Percentiles rank a stretch among this genome's conserved stretches.
Conservation (phyloP, 2,329 filamentous ascomycete genomes). For the Fusarium nematophilum region DNA sequence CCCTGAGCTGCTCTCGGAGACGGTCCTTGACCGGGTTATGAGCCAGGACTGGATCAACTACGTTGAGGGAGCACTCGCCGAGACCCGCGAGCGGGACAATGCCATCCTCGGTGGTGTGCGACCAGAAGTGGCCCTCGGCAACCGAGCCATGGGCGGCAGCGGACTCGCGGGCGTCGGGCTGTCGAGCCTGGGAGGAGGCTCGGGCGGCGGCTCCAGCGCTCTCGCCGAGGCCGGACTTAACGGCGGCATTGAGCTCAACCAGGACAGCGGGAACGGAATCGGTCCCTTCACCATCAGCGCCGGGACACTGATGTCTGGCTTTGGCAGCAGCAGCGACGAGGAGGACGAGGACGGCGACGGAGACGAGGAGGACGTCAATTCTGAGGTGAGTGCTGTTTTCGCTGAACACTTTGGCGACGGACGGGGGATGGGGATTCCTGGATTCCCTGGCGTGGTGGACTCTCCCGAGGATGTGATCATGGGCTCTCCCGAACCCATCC, state of each 20-base stretch:
- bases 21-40: slow-evolving; percentile 88
- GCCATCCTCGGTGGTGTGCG: slow-evolving; percentile 96
- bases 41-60: slow-evolving; percentile 93
- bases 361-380: slow-evolving; percentile 79
- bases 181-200: slow-evolving; percentile 55
- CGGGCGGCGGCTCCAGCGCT: slow-evolving; percentile 68
- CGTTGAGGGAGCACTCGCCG: slow-evolving; percentile 90
- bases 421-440: slow-evolving; percentile 40
- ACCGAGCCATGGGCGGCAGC: slow-evolving; percentile 69
- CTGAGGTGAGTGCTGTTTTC: slow-evolving; percentile 68
- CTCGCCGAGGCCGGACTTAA: slow-evolving; percentile 86
- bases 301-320: slow-evolving; percentile 85
- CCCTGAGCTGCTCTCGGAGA: slow-evolving; percentile 84
- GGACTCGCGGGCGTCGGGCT: slow-evolving; percentile 62
- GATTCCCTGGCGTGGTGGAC: slow-evolving; percentile 43
- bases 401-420: slow-evolving; percentile 45
- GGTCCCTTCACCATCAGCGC: slow-evolving; percentile 79
- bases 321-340: slow-evolving; percentile 94
- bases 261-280: slow-evolving; percentile 74
- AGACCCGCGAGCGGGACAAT: slow-evolving; percentile 95
- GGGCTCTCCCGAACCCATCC: slow-evolving; percentile 46
- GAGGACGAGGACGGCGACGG: slow-evolving; percentile 95
- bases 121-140: slow-evolving; percentile 87
- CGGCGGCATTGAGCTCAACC: slow-evolving; percentile 75
- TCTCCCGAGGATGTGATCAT: slow-evolving; percentile 48